Conservation (phyloP, 805 yeast species). For the Kuraishia piskuri region DNA sequence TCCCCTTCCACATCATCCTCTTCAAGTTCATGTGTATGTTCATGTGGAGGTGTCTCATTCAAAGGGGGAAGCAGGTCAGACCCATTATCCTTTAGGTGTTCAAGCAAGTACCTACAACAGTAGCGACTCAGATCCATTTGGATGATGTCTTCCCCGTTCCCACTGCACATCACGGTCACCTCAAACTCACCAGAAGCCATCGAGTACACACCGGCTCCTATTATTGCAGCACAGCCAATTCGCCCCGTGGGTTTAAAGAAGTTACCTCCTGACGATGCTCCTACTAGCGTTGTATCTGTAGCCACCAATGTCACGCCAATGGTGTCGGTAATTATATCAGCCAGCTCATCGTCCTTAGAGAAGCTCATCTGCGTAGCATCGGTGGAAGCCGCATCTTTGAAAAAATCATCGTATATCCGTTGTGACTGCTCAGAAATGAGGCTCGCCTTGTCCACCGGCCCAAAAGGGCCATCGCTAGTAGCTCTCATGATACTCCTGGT, state of each 20-base stretch:
- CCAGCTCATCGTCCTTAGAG: neutral
- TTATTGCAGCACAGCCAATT: slow-evolving; percentile 44
- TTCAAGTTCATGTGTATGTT: too few species aligned
- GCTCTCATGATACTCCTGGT: neutral
- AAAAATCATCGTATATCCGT: neutral
- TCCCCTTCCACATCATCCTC: neutral
- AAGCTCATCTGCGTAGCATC: neutral
- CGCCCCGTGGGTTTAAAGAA: slow-evolving; percentile 40
- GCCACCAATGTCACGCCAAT: slow-evolving; percentile 29
- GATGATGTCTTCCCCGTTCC: slow-evolving; percentile 50
- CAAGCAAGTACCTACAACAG: slow-evolving; percentile 13
- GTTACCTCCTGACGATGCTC: slow-evolving; percentile 47
- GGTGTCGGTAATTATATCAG: slow-evolving; percentile 28
- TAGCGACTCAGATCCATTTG: slow-evolving; percentile 30
- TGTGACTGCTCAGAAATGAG: neutral
- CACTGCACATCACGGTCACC: slow-evolving; percentile 34
- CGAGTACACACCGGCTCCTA: slow-evolving; percentile 34
- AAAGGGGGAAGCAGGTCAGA: slow-evolving; percentile 14
- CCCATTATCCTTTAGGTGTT: slow-evolving; percentile 10
- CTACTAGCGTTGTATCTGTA: slow-evolving; percentile 13
- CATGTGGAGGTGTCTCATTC: slow-evolving; percentile 5
- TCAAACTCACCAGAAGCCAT: slow-evolving; percentile 12
- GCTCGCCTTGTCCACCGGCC: neutral
- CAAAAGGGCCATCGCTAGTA: neutral
- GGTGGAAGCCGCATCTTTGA: neutral